A percentile compares a stretch with the other conserved stretches of the same genome.
Conservation (phyloP, 352 stramenopile genomes). For the Pythium insidiosum region DNA sequence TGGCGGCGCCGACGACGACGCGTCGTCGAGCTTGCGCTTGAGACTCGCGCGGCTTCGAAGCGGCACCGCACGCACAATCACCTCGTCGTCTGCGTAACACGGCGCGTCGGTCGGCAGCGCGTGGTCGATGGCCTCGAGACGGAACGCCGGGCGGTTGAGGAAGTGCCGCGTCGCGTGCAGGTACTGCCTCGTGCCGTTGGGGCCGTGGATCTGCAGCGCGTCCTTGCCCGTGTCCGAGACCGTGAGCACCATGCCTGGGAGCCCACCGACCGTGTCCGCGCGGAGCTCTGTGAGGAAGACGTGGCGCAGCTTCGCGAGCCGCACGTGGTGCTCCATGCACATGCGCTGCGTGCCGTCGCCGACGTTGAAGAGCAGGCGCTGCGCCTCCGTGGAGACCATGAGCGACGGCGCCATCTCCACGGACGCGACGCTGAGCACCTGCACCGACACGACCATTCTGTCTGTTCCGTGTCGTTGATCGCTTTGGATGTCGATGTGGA, state of each 20-base stretch:
- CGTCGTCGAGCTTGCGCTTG: conserved; percentile 54
- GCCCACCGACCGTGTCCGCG: conserved; percentile 66
- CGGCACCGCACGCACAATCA: conserved; percentile 37
- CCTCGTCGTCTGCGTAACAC: conserved; percentile 45
- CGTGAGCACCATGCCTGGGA: conserved; percentile 86
- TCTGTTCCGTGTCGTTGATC: too few relatives aligned
- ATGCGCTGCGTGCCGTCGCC: conserved; percentile 85
- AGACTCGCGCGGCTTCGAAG: conserved; percentile 23
- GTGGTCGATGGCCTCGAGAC: conserved; percentile 36
- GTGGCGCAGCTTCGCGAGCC: conserved; percentile 71
- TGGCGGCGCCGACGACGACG: conserved; percentile 5
- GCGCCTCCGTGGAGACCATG: conserved; percentile 57
- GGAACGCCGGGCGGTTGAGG: conserved; percentile 55
- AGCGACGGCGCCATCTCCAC: conserved; percentile 67
- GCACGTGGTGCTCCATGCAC: conserved; percentile 90
- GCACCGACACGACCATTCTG: conserved; percentile 65
- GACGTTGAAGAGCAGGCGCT: conserved; percentile 83
- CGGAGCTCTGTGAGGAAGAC: conserved; percentile 83
- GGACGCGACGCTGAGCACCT: conserved; percentile 69
- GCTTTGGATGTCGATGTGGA: too few relatives aligned
- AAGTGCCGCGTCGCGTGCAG: conserved; percentile 82
- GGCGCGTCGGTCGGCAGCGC: not conserved
- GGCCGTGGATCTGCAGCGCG: conserved; percentile 62
- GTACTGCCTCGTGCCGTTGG: conserved; percentile 52
- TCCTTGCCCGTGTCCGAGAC: conserved; percentile 84